Evolutionary conservation across 2,329 filamentous ascomycete genomes (phyloP), one percentile per base, ranked within the genome.

Genomic region (Stenocarpella maydis): DNA sequence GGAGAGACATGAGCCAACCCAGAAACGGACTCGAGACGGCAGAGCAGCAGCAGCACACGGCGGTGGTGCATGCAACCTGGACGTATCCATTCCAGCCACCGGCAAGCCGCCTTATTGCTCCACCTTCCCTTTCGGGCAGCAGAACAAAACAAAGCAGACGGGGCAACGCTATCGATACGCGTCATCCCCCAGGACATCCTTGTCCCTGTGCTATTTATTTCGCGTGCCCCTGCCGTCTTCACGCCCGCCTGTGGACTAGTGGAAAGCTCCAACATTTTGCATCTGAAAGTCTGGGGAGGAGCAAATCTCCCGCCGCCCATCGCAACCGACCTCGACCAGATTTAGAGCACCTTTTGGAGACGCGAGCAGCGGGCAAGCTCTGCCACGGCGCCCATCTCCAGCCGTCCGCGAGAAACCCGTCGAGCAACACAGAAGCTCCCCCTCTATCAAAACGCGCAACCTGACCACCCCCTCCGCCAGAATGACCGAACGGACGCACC

Each of bases 401-500:
- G 17, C 9, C 28, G 8, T 8, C 14, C 37, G n/a, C 52, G 39
- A 28, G 14, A 47, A 10, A 15, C 41, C 21, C 41, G 41, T 17
- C n/a, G 41, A 47, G 58, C 19, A 47, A 34, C 41, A 47, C 26
- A n/a, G 26, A 31, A 24, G 26, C 37, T 43, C 9, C n/a, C 8
- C 49, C 37, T 17, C 7, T 9, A 14, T 19, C 24, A 9, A 31
- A 17, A 31, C 5, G 5, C n/a, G 7, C 31, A 5, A 41, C n/a
- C 19, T 53, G 43, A 17, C 21, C 26, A 6, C n/a, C 6, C 39
- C 50, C 28, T 26, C 43, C 12, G 47, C 4, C 21, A 8, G 3
- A 47, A 81, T 70, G 68, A 50, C 52, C 47, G 70, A 68, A 31
- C 68, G 70, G 34, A 72, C 70, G 77, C 89, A 94, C 80, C 90